Evolutionary conservation across 169 alveolate species (phyloP).

Genomic region (Cyclospora cayetanensis): DNA sequence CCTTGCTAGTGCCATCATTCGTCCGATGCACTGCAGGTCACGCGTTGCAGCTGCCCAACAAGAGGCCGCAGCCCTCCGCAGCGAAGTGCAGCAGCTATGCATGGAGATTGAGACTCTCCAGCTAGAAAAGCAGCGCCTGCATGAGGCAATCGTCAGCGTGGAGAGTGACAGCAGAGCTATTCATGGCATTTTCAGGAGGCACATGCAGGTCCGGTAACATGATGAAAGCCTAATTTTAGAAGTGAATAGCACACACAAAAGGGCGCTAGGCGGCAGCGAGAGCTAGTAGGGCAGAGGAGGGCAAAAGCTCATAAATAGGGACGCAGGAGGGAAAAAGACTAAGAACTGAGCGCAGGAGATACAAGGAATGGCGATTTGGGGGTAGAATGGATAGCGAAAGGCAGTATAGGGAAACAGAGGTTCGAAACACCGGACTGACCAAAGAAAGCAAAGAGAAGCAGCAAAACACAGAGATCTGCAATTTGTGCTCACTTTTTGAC

Average conservation of each 20-base stretch:
- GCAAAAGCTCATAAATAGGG: too few relatives aligned
- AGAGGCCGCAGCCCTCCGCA: neutral
- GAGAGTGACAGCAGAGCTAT: conserved; percentile 4
- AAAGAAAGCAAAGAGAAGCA: neutral
- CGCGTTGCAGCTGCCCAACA: conserved; percentile 5
- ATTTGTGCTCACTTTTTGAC: too few relatives aligned
- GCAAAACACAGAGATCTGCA: neutral
- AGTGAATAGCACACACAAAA: neutral
- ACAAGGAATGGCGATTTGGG: too few relatives aligned
- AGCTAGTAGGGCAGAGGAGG: neutral
- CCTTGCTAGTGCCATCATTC: too few relatives aligned
- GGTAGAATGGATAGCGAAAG: too few relatives aligned
- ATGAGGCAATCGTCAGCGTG: neutral
- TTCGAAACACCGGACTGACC: neutral
- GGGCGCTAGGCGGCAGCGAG: neutral
- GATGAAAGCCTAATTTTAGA: neutral
- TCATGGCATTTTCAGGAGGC: neutral
- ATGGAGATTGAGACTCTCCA: neutral
- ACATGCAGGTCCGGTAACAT: neutral
- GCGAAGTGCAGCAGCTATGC: conserved; percentile 2
- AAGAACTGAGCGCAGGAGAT: too few relatives aligned
- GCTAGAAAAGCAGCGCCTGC: neutral
- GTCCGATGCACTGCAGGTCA: too few relatives aligned
- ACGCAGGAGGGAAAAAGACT: neutral
- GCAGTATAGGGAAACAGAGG: neutral